A percentile compares a stretch with the other conserved stretches of the same genome.
phyloP scores from a whole-genome alignment of 495 filamentous ascomycete genomes.

The Aspergillus ostianus region DNA sequence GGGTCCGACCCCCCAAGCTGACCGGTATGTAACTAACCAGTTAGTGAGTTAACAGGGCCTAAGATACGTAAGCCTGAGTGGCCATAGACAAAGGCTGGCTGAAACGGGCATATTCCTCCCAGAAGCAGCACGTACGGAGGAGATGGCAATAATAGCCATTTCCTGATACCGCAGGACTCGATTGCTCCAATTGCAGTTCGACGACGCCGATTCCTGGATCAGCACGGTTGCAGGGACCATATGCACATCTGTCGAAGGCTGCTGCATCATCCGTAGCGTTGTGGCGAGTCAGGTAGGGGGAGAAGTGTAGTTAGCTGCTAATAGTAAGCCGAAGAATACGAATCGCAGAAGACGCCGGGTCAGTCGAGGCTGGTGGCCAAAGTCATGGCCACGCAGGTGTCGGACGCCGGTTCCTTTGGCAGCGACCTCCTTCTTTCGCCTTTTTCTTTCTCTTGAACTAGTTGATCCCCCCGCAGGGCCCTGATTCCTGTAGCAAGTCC shows the following conservation, averaged over 20 bases:
- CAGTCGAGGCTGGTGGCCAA: neutral
- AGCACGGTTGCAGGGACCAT: constrained; percentile 4
- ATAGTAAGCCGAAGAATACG: neutral
- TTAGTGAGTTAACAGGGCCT: neutral
- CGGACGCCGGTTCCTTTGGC: neutral
- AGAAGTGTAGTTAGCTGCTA: neutral
- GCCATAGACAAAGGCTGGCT: neutral
- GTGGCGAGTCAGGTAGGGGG: constrained; percentile 15
- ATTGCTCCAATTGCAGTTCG: neutral
- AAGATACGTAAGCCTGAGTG: neutral
- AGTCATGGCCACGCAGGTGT: neutral
- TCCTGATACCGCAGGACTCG: neutral
- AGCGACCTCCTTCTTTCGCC: neutral
- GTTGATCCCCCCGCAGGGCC: neutral
- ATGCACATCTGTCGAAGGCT: neutral
- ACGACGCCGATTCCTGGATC: constrained; percentile 7
- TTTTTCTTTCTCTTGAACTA: neutral
- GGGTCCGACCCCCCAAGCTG: neutral
- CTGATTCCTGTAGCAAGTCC: neutral
- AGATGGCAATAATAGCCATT: neutral
- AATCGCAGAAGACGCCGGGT: neutral
- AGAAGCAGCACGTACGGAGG: neutral
- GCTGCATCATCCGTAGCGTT: constrained; percentile 8
- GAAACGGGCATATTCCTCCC: neutral
- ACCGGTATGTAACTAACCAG: neutral